Evolutionary conservation across 2,329 filamentous ascomycete species (phyloP).

Genomic region (Tolypocladium cylindrosporum): DNA sequence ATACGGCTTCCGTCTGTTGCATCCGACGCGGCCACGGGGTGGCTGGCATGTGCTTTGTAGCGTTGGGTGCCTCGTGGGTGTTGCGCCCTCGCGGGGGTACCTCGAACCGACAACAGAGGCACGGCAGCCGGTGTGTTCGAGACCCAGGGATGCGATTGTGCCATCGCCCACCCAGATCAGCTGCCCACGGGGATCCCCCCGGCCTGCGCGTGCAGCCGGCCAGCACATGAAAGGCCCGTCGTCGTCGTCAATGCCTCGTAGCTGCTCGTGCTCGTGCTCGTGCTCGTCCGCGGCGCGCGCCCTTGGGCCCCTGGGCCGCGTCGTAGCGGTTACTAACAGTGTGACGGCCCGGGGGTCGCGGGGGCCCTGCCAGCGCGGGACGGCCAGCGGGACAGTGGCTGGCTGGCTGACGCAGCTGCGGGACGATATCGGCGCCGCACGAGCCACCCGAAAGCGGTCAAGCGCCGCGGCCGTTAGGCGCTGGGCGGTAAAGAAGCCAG

Average conservation of each 20-base stretch:
- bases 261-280: too few species aligned
- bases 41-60: neutral
- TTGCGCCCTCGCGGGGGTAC: neutral
- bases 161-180: neutral
- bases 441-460: neutral
- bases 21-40: neutral
- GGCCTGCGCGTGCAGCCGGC: too few species aligned
- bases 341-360: neutral
- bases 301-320: neutral
- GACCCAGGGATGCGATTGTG: neutral
- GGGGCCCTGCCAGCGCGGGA: too few species aligned
- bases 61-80: too few species aligned
- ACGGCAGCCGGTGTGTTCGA: too few species aligned
- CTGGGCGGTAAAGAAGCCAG: neutral
- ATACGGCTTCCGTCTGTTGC: neutral
- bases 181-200: neutral
- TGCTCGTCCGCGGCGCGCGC: neutral
- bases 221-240: too few species aligned
- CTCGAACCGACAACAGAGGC: too few species aligned
- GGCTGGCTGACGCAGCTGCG: neutral
- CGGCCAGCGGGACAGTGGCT: neutral
- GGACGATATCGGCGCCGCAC: conserved; percentile 1
- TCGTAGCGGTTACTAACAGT: neutral
- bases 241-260: too few species aligned
- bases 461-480: neutral